Base-by-base conservation (phyloP, 176 grass and related monocot species). In the Aegilops sharonensis region DNA sequence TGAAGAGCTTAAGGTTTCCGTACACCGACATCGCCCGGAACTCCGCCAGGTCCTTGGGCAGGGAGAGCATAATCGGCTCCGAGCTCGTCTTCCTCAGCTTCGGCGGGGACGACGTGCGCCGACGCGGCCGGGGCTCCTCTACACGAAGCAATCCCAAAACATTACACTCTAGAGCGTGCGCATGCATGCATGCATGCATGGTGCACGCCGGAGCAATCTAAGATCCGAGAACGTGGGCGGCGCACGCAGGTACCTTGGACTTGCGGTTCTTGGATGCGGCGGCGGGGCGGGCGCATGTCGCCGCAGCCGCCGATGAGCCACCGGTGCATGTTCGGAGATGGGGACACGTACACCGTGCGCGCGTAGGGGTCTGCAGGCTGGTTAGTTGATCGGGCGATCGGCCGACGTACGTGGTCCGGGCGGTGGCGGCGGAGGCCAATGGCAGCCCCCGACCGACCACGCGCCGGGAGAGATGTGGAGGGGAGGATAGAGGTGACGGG, bases 31-130 rank as follows among this genome's bases (percentile, higher is more conserved):
- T 88, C 11, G 75, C 71, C 31, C 89, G 87, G 30, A 96, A 89
- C 77, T 96, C 91, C 40, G 89, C 94, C 60, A 96, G 77, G 84
- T 90, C 94, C 92, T 86, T 93, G 50, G 94, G 89, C 23, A 93
- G 79, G 2, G 60, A 47, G 63, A 88, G 88, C 50, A 79, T 82
- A 62, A 67, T 62, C 78, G 90, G 75, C 68, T 91, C 91, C 37
- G 94, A 93, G 54, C 71, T 87, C 45, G 50, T 77, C 88, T 85
- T 93, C 79, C 82, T 83, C 63, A 93, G 83, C 85, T 70, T 88
- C 61, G 64, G 36, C 5, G 85, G 84, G 12, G 82, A 86, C 66
- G 77, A 18, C 24, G 68, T 27, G 8, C 20, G 42, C 21, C 47
- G 18, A 9, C 47, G 56, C 17, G 61, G 66, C 43, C 7, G 73